Percentiles rank a stretch among this genome's conserved stretches.
Conservation (phyloP, 257 asterid genomes). For the Solanum tacnaense region DNA sequence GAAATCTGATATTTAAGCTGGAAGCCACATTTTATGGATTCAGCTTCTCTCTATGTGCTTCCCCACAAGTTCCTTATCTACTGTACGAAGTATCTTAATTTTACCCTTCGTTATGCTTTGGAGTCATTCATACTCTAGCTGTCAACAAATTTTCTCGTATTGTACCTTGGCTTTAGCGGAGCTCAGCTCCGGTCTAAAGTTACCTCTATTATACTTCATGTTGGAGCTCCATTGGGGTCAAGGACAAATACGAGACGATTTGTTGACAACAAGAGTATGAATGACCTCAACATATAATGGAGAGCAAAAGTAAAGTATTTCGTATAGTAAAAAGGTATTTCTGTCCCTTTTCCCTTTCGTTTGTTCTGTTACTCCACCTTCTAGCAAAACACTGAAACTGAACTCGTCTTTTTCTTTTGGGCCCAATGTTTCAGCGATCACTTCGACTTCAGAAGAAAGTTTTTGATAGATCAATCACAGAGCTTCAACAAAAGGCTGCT, state of each 20-base stretch:
- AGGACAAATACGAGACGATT: not conserved
- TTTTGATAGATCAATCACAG: slow-evolving; percentile 56
- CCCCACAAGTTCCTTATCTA: not conserved
- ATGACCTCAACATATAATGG: not conserved
- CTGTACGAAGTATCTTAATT: not conserved
- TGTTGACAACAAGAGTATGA: not conserved
- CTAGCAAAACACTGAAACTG: not conserved
- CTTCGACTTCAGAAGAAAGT: slow-evolving; percentile 62
- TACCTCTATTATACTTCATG: not conserved
- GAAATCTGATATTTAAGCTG: not conserved
- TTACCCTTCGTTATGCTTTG: not conserved
- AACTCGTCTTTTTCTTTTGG: not conserved
- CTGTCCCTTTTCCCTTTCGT: not conserved
- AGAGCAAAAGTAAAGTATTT: not conserved
- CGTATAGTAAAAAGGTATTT: not conserved
- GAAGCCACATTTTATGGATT: not conserved
- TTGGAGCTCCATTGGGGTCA: not conserved
- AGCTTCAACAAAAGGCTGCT: slow-evolving; percentile 46
- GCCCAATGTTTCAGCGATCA: slow-evolving; percentile 42
- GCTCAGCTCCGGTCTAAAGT: not conserved
- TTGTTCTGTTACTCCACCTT: not conserved
- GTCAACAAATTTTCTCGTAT: not conserved
- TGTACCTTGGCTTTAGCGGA: not conserved
- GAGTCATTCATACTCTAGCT: not conserved
- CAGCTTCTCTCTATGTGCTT: not conserved